A percentile compares a stretch with the other conserved stretches of the same genome.
phyloP scores from a whole-genome alignment of 257 asterid species.

The Solanum chiquidenum region DNA sequence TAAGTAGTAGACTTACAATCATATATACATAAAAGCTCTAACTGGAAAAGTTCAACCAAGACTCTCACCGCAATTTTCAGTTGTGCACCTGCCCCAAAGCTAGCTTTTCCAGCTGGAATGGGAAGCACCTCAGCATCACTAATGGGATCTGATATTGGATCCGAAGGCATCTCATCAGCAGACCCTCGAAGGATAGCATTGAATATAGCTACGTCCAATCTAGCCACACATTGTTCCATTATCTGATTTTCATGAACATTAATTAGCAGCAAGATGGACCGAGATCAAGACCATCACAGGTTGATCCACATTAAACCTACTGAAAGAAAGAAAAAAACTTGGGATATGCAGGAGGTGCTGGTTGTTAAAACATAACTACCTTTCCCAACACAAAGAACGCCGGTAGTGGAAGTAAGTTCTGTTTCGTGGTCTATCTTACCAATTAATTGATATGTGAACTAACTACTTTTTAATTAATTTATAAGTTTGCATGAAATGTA shows the following conservation, averaged over 20 bases:
- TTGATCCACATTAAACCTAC: background rate
- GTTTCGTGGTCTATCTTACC: background rate
- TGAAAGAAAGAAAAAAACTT: background rate
- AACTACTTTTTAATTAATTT: background rate
- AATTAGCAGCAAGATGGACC: background rate
- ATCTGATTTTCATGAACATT: constrained; percentile 25
- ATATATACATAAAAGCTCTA: background rate
- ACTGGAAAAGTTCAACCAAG: background rate
- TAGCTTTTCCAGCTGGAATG: constrained; percentile 71
- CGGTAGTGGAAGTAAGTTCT: background rate
- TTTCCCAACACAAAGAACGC: background rate
- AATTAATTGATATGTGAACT: background rate
- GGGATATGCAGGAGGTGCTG: background rate
- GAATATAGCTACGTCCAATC: constrained; percentile 94
- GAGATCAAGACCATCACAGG: background rate
- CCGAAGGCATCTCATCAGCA: constrained; percentile 72
- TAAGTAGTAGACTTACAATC: background rate
- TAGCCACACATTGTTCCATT: constrained; percentile 79
- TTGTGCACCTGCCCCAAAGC: constrained; percentile 89
- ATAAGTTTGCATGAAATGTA: background rate
- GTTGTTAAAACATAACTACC: background rate
- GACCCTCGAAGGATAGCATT: constrained; percentile 87
- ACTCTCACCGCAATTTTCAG: constrained; percentile 73
- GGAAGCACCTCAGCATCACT: constrained; percentile 76
- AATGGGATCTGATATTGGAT: constrained; percentile 92